phyloP scores from a whole-genome alignment of 805 yeast genomes.

The Danielia oregonensis region DNA sequence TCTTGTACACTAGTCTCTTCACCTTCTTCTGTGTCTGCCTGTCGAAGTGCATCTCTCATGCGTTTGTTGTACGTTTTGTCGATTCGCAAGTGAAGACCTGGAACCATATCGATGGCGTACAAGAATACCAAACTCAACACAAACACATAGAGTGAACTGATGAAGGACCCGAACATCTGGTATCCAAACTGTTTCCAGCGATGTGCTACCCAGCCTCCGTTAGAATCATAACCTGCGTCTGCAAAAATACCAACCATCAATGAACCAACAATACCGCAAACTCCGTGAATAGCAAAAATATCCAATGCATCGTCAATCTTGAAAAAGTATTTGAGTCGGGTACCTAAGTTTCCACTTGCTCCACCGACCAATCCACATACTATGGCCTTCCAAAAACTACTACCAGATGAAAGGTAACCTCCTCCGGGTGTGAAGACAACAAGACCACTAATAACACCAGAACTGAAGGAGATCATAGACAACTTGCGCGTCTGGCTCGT shows the following conservation, averaged over 20 bases:
- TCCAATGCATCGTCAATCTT: constrained; percentile 42
- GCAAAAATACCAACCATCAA: constrained; percentile 40
- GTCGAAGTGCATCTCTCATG: constrained; percentile 14
- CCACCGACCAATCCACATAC: constrained; percentile 40
- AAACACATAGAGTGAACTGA: constrained; percentile 33
- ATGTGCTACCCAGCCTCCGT: constrained; percentile 41
- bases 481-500: constrained; percentile 21
- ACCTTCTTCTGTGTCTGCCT: not conserved
- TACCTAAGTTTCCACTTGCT: constrained; percentile 31
- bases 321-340: constrained; percentile 37
- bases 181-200: constrained; percentile 41
- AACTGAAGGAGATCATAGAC: constrained; percentile 36
- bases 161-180: constrained; percentile 35
- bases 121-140: constrained; percentile 28
- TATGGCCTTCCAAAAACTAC: constrained; percentile 38
- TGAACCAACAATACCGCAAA: constrained; percentile 39
- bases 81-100: constrained; percentile 39
- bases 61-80: constrained; percentile 37
- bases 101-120: constrained; percentile 34
- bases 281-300: constrained; percentile 42
- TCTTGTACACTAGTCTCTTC: not conserved
- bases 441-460: constrained; percentile 40
- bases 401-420: constrained; percentile 33
- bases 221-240: constrained; percentile 23
- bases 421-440: constrained; percentile 44